Evolutionary conservation across 768 basidiomycete genomes (phyloP), one percentile per base, ranked within the genome.

Genomic region (Exsudoporus frostii): DNA sequence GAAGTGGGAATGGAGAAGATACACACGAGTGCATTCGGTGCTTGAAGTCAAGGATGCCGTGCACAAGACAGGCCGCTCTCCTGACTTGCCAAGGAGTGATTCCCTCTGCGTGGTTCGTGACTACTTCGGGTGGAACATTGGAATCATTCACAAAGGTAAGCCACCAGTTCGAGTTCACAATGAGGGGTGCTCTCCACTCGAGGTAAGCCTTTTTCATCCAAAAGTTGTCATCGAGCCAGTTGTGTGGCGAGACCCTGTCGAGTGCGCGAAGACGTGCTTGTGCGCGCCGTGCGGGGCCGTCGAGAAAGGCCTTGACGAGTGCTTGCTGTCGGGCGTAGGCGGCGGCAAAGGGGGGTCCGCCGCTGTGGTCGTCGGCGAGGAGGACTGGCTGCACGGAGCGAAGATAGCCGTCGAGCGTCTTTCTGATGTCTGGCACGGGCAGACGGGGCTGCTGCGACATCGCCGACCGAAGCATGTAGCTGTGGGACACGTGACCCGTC

Each of bases 121-220:
- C 50, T 7, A 73, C 67, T 2, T 62, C 43, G 7, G 65, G 69
- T 8, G 86, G 92, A 39, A 90, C 77, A 19, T 63, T 73, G 3
- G 77, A 64, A 69, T 97, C 93, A 55, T 95, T 85, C 39, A 78
- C 74, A 66, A 94, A 89, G 3, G 91, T 77, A 22, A 97, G 75
- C 95, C 95, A 98, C 94, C 94, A 98, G 65, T 97, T 98, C 4
- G 93, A 95, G 68, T 98, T 88, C 59, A 98, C 73, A 50, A 90
- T 76, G 11, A 98, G 74, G 0, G 95, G 93, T 0, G 82, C 81
- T 30, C 95, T 81, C 85, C 86, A 92, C 71, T 90, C 87, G 45
- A 89, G 84, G 68, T 98, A 98, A 1, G 91, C 84, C 61, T 88
- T 87, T 61, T 87, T 83, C 53, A 83, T 73, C 96, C 95, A 98